Evolutionary conservation across 306 rosid genomes (phyloP), one percentile per base, ranked within the genome.

Genomic region (Vigna hirtella): DNA sequence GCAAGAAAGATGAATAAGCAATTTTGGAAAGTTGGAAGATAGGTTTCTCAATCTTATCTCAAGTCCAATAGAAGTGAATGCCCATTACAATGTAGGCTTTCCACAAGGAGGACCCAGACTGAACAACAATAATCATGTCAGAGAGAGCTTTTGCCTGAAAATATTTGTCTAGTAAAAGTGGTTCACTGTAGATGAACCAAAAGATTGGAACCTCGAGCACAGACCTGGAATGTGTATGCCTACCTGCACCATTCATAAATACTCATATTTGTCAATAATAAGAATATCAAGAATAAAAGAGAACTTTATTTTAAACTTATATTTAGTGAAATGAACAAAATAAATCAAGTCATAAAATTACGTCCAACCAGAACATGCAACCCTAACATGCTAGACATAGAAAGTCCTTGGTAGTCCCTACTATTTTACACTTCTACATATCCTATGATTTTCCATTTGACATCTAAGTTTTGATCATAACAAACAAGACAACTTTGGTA

Each of bases 51-150:
- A 11, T 55, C 90, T 70, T 20, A 91, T 97, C 97, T 89, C 89
- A 94, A 83, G 88, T 94, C 88, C 95, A 85, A 82, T 68, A 95
- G 73, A 83, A 95, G 91, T 14, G 98, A 84, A 70, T 91, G 85
- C 72, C 98, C 98, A 72, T 95, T 92, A 80, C 98, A 95, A 79
- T 95, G 98, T 74, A 92, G 84, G 85, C 97, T 92, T 88, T 95
- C 98, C 92, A 92, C 42, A 98, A 89, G 63, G 97, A 74, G 47
- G 85, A 34, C 67, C 89, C 97, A 49, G 98, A 95, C 92, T 94
- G 98, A 72, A 89, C 98, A 57, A 95, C 98, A 77, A 95, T 81
- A 81, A 95, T 79, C 98, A 95, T 95, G 88, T 95, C 98, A 24
- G 95, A 89, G 65, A 95, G 90, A 30, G 98, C 92, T 87, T 84